Base-by-base conservation (phyloP, 805 yeast genomes). In the Ogataea pini region DNA sequence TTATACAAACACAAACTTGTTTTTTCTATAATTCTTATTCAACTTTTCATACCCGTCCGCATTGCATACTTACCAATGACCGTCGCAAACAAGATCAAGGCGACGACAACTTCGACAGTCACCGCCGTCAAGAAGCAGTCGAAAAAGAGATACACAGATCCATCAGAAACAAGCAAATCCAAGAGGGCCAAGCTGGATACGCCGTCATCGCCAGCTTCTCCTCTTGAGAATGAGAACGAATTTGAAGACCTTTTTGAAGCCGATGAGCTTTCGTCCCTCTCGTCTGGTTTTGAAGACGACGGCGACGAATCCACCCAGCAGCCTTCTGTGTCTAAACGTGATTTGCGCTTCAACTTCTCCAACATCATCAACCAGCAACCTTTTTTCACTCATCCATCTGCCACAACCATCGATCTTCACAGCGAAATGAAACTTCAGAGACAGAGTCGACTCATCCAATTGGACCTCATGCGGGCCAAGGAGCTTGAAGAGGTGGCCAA, bases 351-450 rank as follows among this genome's bases (percentile, higher is more conserved):
- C 36, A 56, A 56, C 44, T 61, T 61, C 46, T 57, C 63, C 10
- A 59, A 57, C 36, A 60, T 60, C 36, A 46, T 61, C 18, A 56
- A 60, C 20, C 62, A 59, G 33, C 59, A 60, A 42, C 54, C 56
- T 12, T 53, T 52, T 14, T 47, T 56, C 33, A 55, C 64, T 12
- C 62, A 61, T 42, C 62, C 62, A 2, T 57, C 63, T 7, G 42
- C 55, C 2, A n/a, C 47, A 6, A 57, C 60, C 4, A 56, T 62
- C 17, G 65, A 62, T 41, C 28, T 60, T 3, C 54, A 59, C 46
- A 51, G 59, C 27, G 64, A 62, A 39, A 60, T 64, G 65, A 64
- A 61, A 42, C 52, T 64, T 14, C 67, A 63, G 47, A 60, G 67
- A 40, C 68, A 64, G 38, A 58, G 59, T 43, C 48, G 67, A 38